A percentile compares a stretch with the other conserved stretches of the same genome.
Evolutionary conservation across 2,329 filamentous ascomycete genomes (phyloP).

Genomic region (Cercospora brassicicola): DNA sequence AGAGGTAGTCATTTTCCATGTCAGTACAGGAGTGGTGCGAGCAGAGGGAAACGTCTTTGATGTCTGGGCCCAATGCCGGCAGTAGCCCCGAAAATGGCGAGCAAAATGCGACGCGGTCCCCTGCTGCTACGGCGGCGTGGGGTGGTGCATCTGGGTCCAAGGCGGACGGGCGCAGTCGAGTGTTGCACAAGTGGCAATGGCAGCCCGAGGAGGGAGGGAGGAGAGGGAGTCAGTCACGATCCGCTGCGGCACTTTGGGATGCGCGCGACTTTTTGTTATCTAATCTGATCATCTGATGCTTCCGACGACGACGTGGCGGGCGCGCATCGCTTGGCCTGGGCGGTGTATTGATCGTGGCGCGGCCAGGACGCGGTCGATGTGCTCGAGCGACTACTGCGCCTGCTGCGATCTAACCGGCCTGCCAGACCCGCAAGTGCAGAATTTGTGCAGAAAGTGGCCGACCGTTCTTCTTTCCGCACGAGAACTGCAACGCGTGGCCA

Average conservation of each 20-base stretch:
- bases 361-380: background rate
- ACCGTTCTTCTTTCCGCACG: background rate
- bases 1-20: conserved; percentile 42
- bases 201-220: background rate
- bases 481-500: background rate
- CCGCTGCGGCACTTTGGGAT: background rate
- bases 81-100: background rate
- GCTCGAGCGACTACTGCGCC: background rate
- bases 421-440: background rate
- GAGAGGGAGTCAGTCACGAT: background rate
- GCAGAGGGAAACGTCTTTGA: conserved; percentile 1
- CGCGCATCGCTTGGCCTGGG: background rate
- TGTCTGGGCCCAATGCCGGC: background rate
- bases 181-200: background rate
- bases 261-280: conserved; percentile 10
- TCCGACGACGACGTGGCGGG: background rate
- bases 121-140: background rate
- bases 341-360: background rate
- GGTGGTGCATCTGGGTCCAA: background rate
- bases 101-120: background rate
- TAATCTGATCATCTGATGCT: background rate
- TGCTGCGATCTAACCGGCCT: background rate
- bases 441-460: background rate
- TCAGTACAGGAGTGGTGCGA: conserved; percentile 10
- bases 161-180: background rate